Evolutionary conservation across 2,329 filamentous ascomycete species (phyloP).

Genomic region (Alternaria conjuncta): DNA sequence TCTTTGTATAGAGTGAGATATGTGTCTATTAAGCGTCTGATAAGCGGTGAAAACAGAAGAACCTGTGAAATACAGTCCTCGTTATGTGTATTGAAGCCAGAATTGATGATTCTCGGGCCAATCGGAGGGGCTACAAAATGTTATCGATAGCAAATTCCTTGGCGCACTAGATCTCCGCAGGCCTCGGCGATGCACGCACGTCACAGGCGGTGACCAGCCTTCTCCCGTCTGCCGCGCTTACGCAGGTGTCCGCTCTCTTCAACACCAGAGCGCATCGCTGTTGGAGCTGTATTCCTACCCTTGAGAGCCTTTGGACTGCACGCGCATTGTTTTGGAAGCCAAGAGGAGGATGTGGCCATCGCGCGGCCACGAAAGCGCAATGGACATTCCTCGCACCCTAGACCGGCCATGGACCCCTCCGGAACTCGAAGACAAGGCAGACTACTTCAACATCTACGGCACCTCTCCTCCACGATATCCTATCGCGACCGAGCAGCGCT

Average conservation of each 20-base stretch:
- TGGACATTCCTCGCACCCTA: constrained; percentile 28
- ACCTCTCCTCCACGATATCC: constrained; percentile 16
- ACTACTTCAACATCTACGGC: constrained; percentile 31
- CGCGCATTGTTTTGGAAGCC: constrained; percentile 4
- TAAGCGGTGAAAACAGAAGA: not conserved
- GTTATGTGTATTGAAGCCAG: constrained; percentile 19
- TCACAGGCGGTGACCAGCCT: constrained; percentile 8
- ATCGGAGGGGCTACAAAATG: constrained; percentile 19
- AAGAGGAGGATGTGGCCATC: constrained; percentile 21
- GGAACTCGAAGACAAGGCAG: constrained; percentile 27
- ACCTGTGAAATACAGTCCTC: constrained; percentile 5
- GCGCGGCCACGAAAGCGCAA: constrained; percentile 19
- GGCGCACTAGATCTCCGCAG: not conserved
- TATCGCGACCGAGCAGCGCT: constrained; percentile 16
- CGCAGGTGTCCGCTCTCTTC: not conserved
- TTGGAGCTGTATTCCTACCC: not conserved
- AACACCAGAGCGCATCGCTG: constrained; percentile 3
- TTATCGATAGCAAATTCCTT: constrained; percentile 6
- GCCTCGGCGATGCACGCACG: constrained; percentile 6
- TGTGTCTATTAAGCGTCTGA: not conserved
- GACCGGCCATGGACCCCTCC: constrained; percentile 43
- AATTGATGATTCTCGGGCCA: constrained; percentile 19
- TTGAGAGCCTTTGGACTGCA: not conserved
- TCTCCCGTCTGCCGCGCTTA: not conserved
- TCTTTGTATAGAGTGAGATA: constrained; percentile 7